phyloP scores from a whole-genome alignment of 805 yeast genomes.

The Metschnikowia henanensis region DNA sequence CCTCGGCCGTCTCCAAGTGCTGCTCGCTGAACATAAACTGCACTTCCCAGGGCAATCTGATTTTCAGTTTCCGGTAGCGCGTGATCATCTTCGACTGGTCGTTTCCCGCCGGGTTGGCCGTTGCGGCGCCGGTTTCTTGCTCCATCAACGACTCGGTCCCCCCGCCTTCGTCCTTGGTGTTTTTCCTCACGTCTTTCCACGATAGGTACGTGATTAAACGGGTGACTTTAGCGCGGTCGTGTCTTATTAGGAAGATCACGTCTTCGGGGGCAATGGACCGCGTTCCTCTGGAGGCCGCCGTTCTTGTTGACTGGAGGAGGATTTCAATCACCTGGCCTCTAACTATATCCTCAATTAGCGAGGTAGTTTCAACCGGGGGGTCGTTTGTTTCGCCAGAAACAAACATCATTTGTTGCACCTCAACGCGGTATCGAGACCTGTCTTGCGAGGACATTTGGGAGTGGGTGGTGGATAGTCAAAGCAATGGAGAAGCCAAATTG shows the following conservation, averaged over 20 bases:
- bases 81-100: conserved; percentile 44
- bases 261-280: conserved; percentile 89
- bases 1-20: conserved; percentile 70
- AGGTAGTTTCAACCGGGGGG: conserved; percentile 88
- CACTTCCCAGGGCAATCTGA: conserved; percentile 92
- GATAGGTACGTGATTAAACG: conserved; percentile 86
- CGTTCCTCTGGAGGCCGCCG: conserved; percentile 79
- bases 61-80: conserved; percentile 68
- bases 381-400: conserved; percentile 95
- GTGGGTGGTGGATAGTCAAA: too few relatives aligned
- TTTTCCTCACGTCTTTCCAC: conserved; percentile 96
- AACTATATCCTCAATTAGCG: conserved; percentile 93
- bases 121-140: conserved; percentile 45
- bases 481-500: too few relatives aligned
- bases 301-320: conserved; percentile 68
- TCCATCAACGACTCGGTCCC: conserved; percentile 51
- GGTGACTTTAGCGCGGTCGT: conserved; percentile 92
- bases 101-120: conserved; percentile 28
- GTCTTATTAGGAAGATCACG: conserved; percentile 86
- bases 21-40: conserved; percentile 93
- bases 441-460: conserved; percentile 17
- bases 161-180: conserved; percentile 57
- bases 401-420: conserved; percentile 98
- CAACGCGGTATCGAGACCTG: conserved; percentile 79
- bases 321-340: conserved; percentile 93